Percentiles rank a stretch among this genome's conserved stretches.
Conservation (phyloP, 139 green algal species). For the Picochlorum sp. region DNA sequence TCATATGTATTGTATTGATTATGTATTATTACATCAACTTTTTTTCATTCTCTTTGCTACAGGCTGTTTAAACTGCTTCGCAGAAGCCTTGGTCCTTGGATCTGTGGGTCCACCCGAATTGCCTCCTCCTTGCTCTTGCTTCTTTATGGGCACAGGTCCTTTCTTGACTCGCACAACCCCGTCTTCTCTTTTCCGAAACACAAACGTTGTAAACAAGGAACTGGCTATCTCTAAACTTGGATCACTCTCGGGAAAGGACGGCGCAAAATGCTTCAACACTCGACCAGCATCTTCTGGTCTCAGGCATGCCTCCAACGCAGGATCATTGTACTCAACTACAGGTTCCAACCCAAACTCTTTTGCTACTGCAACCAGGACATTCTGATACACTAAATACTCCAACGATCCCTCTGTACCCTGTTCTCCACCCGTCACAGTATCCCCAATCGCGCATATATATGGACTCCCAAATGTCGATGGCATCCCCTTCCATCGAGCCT, state of each 20-base stretch:
- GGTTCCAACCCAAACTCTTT: constrained; percentile 42
- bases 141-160: no score
- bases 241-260: constrained; percentile 38
- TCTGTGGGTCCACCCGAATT: not conserved
- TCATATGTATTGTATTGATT: not conserved
- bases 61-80: not conserved
- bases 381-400: constrained; percentile 76
- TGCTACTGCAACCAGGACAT: constrained; percentile 44
- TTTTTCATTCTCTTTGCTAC: constrained; percentile 1
- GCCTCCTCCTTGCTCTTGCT: constrained; percentile 3
- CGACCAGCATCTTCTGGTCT: constrained; percentile 34
- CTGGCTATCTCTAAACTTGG: constrained; percentile 19
- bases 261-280: constrained; percentile 67
- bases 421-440: constrained; percentile 66
- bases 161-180: not conserved
- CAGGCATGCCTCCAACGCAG: constrained; percentile 32
- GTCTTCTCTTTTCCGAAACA: constrained; percentile 26
- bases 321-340: constrained; percentile 38
- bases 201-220: constrained; percentile 32
- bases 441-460: constrained; percentile 67
- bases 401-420: constrained; percentile 45
- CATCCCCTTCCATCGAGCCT: constrained; percentile 47
- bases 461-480: constrained; percentile 43
- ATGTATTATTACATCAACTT: not conserved
- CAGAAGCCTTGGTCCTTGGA: not conserved